Evolutionary conservation across 306 rosid genomes (phyloP).

Genomic region (Prunus kanzakura): DNA sequence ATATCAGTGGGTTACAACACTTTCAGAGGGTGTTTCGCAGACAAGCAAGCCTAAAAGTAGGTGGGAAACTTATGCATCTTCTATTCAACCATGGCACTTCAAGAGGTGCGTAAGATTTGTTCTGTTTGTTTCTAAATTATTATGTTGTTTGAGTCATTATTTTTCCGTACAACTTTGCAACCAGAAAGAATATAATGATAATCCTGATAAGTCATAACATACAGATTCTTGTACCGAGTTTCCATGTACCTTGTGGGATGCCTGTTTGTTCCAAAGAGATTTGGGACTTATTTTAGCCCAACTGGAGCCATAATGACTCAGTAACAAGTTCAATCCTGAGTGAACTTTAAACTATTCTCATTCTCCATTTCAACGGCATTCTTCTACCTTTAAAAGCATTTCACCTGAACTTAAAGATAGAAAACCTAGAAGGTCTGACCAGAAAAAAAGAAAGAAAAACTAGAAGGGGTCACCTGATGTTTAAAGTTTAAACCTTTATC

Average conservation of each 20-base stretch:
- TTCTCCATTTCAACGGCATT: neutral
- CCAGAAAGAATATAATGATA: neutral
- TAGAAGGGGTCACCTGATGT: too few relatives aligned
- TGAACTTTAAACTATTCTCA: neutral
- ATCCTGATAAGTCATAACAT: neutral
- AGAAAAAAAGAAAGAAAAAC: too few relatives aligned
- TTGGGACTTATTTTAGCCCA: neutral
- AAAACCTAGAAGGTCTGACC: neutral
- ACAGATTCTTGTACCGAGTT: neutral
- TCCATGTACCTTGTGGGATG: neutral
- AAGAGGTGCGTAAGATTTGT: conserved; percentile 46
- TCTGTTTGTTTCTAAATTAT: neutral
- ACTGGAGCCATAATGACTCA: neutral
- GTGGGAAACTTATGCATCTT: conserved; percentile 56
- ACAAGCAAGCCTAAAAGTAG: conserved; percentile 59
- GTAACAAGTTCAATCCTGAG: neutral
- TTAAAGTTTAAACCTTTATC: neutral
- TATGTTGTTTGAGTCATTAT: neutral
- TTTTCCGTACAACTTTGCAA: neutral
- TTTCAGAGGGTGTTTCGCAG: conserved; percentile 67
- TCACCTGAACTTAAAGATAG: neutral
- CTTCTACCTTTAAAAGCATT: neutral
- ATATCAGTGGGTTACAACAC: conserved; percentile 32
- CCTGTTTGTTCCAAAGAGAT: neutral
- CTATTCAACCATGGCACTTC: conserved; percentile 47